A percentile compares a stretch with the other conserved stretches of the same genome.
These are phyloP conservation scores for Monilinia fructicola DNA, from an alignment of 2,329 filamentous ascomycete species.

Conservation along the genomic window DNA sequence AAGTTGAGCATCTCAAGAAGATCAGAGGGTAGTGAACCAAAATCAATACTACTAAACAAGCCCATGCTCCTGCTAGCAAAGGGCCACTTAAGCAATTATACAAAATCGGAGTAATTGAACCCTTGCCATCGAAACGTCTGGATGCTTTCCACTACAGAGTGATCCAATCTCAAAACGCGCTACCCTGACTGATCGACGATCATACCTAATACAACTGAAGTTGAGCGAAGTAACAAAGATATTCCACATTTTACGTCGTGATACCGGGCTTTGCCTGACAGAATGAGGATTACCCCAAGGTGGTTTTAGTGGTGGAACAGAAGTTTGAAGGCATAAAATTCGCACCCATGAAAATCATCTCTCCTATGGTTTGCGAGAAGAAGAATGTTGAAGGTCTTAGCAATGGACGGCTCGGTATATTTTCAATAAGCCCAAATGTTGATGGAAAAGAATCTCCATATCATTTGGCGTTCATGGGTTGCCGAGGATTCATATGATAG, in stretches of 20 bases:
- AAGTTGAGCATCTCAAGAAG: neutral
- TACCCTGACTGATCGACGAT: neutral
- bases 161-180: neutral
- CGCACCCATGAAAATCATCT: neutral
- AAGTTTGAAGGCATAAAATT: neutral
- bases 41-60: neutral
- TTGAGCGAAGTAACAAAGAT: neutral
- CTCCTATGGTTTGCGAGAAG: neutral
- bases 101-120: too few species aligned
- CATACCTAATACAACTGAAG: too few species aligned
- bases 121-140: neutral
- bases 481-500: neutral
- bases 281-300: neutral
- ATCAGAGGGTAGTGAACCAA: neutral
- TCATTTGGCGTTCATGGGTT: neutral
- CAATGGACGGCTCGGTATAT: neutral
- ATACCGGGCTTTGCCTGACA: neutral
- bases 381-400: neutral
- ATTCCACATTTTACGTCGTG: neutral
- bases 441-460: neutral
- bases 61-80: neutral
- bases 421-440: neutral
- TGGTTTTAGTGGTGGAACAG: neutral
- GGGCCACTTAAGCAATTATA: neutral
- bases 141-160: neutral